These are phyloP conservation scores for Cyberlindnera veronae DNA, from an alignment of 805 yeast species.

Conservation along the genomic window DNA sequence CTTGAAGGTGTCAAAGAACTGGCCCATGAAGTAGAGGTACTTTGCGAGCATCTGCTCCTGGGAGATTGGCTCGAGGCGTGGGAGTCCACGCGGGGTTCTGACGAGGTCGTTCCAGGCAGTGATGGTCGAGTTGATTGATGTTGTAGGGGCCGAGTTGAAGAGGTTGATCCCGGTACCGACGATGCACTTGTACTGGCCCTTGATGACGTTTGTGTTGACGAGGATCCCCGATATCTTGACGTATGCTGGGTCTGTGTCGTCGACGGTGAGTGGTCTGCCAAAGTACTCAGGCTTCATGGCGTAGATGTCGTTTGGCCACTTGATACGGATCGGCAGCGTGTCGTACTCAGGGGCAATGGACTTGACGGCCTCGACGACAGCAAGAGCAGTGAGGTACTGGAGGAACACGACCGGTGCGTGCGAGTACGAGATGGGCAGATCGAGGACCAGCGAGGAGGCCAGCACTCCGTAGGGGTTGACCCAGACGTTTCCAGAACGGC, in stretches of 20 bases:
- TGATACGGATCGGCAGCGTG: slow-evolving; percentile 73
- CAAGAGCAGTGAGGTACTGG: slow-evolving; percentile 82
- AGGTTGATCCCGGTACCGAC: slow-evolving; percentile 89
- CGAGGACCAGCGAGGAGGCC: slow-evolving; percentile 72
- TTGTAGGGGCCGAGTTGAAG: slow-evolving; percentile 84
- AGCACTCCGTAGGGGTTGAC: slow-evolving; percentile 89
- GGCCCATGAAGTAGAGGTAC: slow-evolving; percentile 61
- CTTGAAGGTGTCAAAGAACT: slow-evolving; percentile 55
- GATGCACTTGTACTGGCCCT: slow-evolving; percentile 59
- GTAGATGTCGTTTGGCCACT: slow-evolving; percentile 97
- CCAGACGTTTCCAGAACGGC: slow-evolving; percentile 95
- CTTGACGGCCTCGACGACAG: slow-evolving; percentile 73
- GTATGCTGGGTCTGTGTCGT: slow-evolving; percentile 60
- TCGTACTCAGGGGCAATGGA: slow-evolving; percentile 61
- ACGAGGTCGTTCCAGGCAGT: slow-evolving; percentile 54
- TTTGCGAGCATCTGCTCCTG: slow-evolving; percentile 61
- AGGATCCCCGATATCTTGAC: slow-evolving; percentile 81
- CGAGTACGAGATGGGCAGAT: slow-evolving; percentile 42
- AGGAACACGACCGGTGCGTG: slow-evolving; percentile 71
- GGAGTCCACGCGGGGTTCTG: slow-evolving; percentile 39
- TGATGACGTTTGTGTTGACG: slow-evolving; percentile 70
- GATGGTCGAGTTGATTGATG: slow-evolving; percentile 75
- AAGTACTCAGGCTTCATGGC: slow-evolving; percentile 63
- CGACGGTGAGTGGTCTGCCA: slow-evolving; percentile 36
- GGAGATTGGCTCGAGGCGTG: slow-evolving; percentile 24